Evolutionary conservation across 163 green algal species (phyloP), one percentile per base, ranked within the genome.

Genomic region (Scenedesmus sp.): DNA sequence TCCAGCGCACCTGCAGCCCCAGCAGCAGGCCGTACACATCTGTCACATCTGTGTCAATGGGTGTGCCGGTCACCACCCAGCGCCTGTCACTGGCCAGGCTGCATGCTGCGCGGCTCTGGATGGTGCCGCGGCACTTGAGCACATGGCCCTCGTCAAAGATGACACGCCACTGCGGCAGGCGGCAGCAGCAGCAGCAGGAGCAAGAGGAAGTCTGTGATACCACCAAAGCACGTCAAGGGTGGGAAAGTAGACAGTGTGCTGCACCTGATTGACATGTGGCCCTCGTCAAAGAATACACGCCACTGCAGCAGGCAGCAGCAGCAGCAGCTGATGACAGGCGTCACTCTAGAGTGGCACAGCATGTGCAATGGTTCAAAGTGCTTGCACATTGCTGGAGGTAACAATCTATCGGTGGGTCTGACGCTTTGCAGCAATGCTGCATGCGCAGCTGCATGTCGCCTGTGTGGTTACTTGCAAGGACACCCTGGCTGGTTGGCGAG

Each of bases 71-170:
- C 5, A 90, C 86, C n/a, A 90, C 64, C 86, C 86, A 90, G 56
- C 86, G 56, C 62, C 73, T 90, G 62, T 64, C 73, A 66, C 46
- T 79, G 26, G 64, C 64, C 64, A 90, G 66, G 56, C 60, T 56
- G 20, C 20, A n/a, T 67, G 86, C 86, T 56, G 86, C 52, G 20
- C 34, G 56, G 15, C 23, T 70, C 16, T 79, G 73, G n/a, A 59
- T 54, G n/a, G 52, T 84, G 15, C 23, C 4, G 9, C 8, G 12
- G 86, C 73, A 62, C 86, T 91, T 91, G 55, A 91, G 26, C 67
- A 85, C 67, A 91, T 91, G 86, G 1, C 86, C 86, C 20, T 91
- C 86, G 18, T 91, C 86, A 85, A 91, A 91, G 9, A 91, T 57
- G 12, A 91, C n/a, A 15, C 86, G 86, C 86, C 86, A 91, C 86